Percentiles rank a stretch among this genome's conserved stretches.
These are phyloP conservation scores for Achaetomiella virescens DNA, from an alignment of 495 filamentous ascomycete species.

Conservation along the genomic window DNA sequence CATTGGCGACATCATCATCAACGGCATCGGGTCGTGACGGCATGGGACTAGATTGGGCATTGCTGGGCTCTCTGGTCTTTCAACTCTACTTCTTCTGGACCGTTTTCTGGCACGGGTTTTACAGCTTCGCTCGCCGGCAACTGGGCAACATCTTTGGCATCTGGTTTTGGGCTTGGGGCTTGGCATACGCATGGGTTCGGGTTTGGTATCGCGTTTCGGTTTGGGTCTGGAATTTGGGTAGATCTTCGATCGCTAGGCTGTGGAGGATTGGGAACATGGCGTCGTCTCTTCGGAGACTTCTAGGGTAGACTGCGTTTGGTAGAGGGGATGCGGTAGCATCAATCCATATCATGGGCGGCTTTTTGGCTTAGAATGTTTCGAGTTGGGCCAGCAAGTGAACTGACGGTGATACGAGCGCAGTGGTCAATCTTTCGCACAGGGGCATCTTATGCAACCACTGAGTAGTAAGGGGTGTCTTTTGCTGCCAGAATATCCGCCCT, in stretches of 20 bases:
- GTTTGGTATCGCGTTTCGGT: background rate
- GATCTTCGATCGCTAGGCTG: background rate
- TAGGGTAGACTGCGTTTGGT: background rate
- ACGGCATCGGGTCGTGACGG: constrained; percentile 5
- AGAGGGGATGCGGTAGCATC: background rate
- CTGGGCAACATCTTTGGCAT: constrained; percentile 1
- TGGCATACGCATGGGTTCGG: background rate
- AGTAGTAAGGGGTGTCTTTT: too few species aligned
- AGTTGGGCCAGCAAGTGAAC: background rate
- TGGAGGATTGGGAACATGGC: background rate
- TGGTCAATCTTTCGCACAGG: too few species aligned
- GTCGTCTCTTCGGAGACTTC: constrained; percentile 5
- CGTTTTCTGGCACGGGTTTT: constrained; percentile 10
- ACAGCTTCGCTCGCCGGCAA: background rate
- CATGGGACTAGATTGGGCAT: constrained; percentile 17
- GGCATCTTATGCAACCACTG: too few species aligned
- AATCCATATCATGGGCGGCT: background rate
- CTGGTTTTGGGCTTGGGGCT: background rate
- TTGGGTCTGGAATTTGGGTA: background rate
- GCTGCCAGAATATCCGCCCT: too few species aligned
- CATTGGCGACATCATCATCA: constrained; percentile 5
- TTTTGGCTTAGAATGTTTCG: background rate
- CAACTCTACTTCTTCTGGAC: constrained; percentile 23
- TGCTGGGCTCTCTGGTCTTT: constrained; percentile 22
- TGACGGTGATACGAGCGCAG: background rate